Evolutionary conservation across 306 rosid genomes (phyloP).

Genomic region (Dryas octopetala): DNA sequence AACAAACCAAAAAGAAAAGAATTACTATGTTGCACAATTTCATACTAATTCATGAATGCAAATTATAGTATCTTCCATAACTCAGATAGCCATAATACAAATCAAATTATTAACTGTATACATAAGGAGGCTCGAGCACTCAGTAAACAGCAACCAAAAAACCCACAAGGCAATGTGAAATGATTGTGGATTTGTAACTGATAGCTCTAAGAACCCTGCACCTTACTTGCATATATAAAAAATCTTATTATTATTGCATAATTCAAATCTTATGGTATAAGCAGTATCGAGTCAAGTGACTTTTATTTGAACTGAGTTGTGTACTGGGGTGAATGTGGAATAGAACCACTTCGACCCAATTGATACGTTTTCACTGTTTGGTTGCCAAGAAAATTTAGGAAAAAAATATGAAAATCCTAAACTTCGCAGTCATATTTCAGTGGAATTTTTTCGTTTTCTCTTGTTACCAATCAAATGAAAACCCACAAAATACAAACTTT

Average conservation of each 20-base stretch:
- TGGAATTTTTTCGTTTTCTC: no score
- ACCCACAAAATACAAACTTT: no score
- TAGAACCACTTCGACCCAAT: background rate
- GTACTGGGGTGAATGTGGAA: background rate
- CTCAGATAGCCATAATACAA: background rate
- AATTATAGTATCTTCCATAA: background rate
- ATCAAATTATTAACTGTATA: background rate
- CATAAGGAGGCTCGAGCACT: background rate
- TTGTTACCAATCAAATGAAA: no score
- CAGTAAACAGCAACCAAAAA: background rate
- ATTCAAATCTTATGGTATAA: no score
- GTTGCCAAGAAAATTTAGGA: constrained; percentile 5
- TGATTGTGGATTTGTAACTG: no score
- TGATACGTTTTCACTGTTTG: background rate
- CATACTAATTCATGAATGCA: background rate
- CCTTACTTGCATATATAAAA: no score
- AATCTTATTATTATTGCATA: no score
- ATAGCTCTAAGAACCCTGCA: no score
- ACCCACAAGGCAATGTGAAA: no score
- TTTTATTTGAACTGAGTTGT: background rate
- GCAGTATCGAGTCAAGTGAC: no score
- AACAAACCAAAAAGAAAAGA: background rate
- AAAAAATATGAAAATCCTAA: background rate
- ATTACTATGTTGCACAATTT: background rate
- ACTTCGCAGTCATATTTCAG: background rate